A percentile compares a stretch with the other conserved stretches of the same genome.
phyloP scores from a whole-genome alignment of 2,329 filamentous ascomycete genomes.

The Exserohilum turcica region DNA sequence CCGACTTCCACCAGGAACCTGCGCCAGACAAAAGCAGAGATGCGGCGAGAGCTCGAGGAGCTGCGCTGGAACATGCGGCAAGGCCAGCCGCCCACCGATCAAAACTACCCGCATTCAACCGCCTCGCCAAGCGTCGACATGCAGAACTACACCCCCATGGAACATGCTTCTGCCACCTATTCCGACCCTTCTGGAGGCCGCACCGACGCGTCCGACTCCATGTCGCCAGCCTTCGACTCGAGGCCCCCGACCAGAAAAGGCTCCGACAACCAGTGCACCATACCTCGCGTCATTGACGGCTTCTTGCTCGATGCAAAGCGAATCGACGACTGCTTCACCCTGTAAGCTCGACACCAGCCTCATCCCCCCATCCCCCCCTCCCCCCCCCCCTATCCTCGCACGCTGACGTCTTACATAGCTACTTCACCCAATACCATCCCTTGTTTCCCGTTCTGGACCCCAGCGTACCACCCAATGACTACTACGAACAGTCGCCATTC shows the following conservation, averaged over 20 bases:
- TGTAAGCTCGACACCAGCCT: too few relatives aligned
- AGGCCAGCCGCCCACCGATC: conserved; percentile 29
- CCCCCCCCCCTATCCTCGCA: background rate
- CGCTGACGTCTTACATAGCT: conserved; percentile 31
- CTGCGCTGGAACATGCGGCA: conserved; percentile 45
- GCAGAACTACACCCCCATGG: conserved; percentile 34
- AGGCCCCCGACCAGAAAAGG: conserved; percentile 32
- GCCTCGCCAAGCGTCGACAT: conserved; percentile 37
- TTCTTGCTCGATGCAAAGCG: conserved; percentile 41
- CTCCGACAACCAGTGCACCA: conserved; percentile 27
- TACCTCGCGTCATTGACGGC: conserved; percentile 37
- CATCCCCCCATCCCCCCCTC: background rate
- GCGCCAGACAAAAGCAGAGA: conserved; percentile 47
- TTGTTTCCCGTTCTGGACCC: conserved; percentile 44
- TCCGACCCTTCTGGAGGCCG: conserved; percentile 33
- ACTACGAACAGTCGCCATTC: conserved; percentile 42
- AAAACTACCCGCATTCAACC: conserved; percentile 33
- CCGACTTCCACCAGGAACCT: conserved; percentile 46
- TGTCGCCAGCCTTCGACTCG: conserved; percentile 39
- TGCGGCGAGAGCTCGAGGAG: conserved; percentile 46
- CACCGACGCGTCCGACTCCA: conserved; percentile 36
- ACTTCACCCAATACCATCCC: conserved; percentile 43
- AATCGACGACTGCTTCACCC: conserved; percentile 44
- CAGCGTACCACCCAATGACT: conserved; percentile 39
- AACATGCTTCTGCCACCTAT: conserved; percentile 32